phyloP scores from a whole-genome alignment of 306 rosid species.

The Ziziphus jujuba region DNA sequence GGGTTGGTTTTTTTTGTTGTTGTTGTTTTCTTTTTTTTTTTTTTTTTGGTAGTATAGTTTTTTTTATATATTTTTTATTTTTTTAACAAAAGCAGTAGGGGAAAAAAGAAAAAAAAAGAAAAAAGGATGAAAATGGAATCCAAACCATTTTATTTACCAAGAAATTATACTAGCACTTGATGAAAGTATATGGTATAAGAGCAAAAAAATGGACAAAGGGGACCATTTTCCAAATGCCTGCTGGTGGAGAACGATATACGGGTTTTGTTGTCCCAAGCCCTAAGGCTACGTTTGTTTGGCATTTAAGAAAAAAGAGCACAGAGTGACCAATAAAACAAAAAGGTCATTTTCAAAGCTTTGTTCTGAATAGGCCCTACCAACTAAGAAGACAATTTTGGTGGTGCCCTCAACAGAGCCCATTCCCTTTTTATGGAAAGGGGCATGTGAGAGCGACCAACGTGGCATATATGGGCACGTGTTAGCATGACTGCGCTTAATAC shows the following conservation, averaged over 20 bases:
- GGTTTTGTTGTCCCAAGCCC: not conserved
- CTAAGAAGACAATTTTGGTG: constrained; percentile 29
- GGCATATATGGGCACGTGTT: constrained; percentile 34
- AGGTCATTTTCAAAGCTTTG: constrained; percentile 18
- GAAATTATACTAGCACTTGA: not conserved
- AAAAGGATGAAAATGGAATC: too few relatives aligned
- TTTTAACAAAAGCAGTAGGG: too few relatives aligned
- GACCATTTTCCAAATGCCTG: constrained; percentile 1
- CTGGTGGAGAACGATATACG: not conserved
- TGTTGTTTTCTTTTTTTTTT: too few relatives aligned
- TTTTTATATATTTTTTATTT: too few relatives aligned
- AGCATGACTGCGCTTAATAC: constrained; percentile 11
- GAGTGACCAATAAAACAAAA: not conserved
- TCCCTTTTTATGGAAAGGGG: constrained; percentile 28
- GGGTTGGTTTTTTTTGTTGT: too few relatives aligned
- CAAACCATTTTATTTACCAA: too few relatives aligned
- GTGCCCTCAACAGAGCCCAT: constrained; percentile 10
- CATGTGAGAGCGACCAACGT: constrained; percentile 21
- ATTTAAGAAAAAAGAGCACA: too few relatives aligned
- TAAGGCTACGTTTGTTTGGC: not conserved
- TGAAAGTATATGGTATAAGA: not conserved
- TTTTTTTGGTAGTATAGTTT: too few relatives aligned
- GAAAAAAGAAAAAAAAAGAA: too few relatives aligned
- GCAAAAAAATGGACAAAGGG: not conserved
- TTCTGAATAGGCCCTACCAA: not conserved